Percentiles rank a stretch among this genome's conserved stretches.
Evolutionary conservation across 257 asterid species (phyloP).

Genomic region (Solanum paucissectum): DNA sequence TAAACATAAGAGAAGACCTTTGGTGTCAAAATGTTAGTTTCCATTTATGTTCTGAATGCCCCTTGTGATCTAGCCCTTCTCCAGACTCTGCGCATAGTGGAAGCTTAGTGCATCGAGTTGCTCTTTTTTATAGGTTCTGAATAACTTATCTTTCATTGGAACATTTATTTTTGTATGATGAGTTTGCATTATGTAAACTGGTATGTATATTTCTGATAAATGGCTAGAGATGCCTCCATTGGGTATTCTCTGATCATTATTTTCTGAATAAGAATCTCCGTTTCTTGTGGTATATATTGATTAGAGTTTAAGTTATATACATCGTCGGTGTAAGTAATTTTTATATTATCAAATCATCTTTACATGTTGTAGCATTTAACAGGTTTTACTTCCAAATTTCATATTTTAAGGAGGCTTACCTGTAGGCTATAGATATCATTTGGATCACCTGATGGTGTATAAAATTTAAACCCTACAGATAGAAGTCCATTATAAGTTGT

Average conservation of each 20-base stretch:
- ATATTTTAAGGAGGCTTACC: not conserved
- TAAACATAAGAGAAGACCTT: not conserved
- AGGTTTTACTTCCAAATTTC: not conserved
- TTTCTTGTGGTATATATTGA: not conserved
- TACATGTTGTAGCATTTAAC: not conserved
- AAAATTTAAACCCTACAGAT: not conserved
- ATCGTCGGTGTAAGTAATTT: fast-evolving
- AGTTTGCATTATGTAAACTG: not conserved
- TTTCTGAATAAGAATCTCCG: not conserved
- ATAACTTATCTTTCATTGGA: constrained; percentile 5
- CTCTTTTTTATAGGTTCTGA: not conserved
- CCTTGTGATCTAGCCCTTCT: not conserved
- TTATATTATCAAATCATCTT: not conserved
- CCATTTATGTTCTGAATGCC: not conserved
- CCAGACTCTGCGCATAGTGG: not conserved
- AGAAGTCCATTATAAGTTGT: not conserved
- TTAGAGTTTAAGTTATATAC: not conserved
- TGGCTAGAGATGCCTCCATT: not conserved
- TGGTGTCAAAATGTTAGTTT: not conserved
- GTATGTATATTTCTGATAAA: not conserved
- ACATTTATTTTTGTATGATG: not conserved
- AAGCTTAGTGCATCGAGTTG: not conserved
- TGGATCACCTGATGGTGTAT: not conserved
- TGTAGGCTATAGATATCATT: not conserved
- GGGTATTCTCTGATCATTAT: not conserved